Percentiles rank a stretch among this genome's conserved stretches.
Evolutionary conservation across 768 basidiomycete genomes (phyloP).

Genomic region (Chalciporus chontae): DNA sequence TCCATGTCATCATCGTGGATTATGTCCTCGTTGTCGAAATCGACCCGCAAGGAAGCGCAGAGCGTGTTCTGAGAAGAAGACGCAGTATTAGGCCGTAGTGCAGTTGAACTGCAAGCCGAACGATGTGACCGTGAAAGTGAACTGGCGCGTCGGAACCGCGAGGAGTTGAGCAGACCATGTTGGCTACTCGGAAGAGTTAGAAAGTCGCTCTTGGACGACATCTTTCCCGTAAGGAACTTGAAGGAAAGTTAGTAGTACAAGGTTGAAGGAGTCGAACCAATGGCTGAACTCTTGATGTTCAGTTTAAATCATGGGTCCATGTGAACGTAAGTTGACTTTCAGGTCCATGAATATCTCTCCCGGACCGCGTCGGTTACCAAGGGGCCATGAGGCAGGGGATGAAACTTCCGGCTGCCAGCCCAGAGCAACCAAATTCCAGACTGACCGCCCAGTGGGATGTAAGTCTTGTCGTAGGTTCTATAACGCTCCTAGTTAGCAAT

Average conservation of each 20-base stretch:
- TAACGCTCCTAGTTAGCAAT: too few species aligned
- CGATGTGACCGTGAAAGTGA: slow-evolving; percentile 6
- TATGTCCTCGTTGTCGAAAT: slow-evolving; percentile 7
- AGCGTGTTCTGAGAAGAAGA: not conserved
- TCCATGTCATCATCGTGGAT: slow-evolving; percentile 18
- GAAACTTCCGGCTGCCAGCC: too few species aligned
- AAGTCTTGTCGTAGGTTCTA: too few species aligned
- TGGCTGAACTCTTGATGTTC: not conserved
- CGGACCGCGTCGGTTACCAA: slow-evolving; percentile 21
- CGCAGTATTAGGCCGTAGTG: not conserved
- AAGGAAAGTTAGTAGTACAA: slow-evolving; percentile 21
- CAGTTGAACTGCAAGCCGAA: slow-evolving; percentile 12
- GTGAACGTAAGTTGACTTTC: slow-evolving; percentile 29
- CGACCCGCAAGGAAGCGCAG: not conserved
- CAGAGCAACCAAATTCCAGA: too few species aligned
- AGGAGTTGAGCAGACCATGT: not conserved
- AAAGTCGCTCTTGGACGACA: slow-evolving; percentile 18
- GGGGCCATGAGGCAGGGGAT: slow-evolving; percentile 10
- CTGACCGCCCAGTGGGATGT: too few species aligned
- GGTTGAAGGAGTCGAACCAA: not conserved
- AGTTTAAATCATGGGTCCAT: slow-evolving; percentile 10
- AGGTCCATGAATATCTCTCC: not conserved
- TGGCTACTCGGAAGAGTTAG: slow-evolving; percentile 7
- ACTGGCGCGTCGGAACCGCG: slow-evolving; percentile 2
- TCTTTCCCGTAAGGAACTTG: slow-evolving; percentile 8